Conservation (phyloP, 331 rosid species). For the Spiraea crenata region DNA sequence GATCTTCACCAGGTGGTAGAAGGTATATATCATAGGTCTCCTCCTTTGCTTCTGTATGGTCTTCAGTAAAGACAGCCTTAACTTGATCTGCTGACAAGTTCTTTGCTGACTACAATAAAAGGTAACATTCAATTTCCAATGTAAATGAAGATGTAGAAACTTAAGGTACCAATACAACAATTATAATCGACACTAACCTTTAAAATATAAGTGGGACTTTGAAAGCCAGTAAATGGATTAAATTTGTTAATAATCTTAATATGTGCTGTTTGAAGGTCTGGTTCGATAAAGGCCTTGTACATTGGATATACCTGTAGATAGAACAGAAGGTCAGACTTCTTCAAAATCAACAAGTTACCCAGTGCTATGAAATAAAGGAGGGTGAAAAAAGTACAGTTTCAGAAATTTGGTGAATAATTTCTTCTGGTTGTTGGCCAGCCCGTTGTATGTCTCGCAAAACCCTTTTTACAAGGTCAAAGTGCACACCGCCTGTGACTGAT, state of each 20-base stretch:
- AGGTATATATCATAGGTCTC: slow-evolving; percentile 65
- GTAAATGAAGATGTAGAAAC: slow-evolving; percentile 1
- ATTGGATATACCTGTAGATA: slow-evolving; percentile 59
- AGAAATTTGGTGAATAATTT: slow-evolving; percentile 66
- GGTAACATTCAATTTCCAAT: slow-evolving; percentile 14
- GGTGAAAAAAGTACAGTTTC: slow-evolving; percentile 47
- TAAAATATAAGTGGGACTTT: slow-evolving; percentile 57
- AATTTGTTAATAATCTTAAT: slow-evolving; percentile 58
- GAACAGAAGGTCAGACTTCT: slow-evolving; percentile 27
- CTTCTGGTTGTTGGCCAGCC: slow-evolving; percentile 72
- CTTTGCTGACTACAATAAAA: slow-evolving; percentile 49
- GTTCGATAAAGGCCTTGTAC: slow-evolving; percentile 72
- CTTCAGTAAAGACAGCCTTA: slow-evolving; percentile 44
- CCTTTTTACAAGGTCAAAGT: slow-evolving; percentile 67
- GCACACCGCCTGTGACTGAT: slow-evolving; percentile 71
- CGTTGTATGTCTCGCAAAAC: slow-evolving; percentile 66
- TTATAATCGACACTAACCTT: slow-evolving; percentile 35
- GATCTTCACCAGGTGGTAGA: slow-evolving; percentile 73
- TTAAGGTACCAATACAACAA: not conserved
- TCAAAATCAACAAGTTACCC: slow-evolving; percentile 15
- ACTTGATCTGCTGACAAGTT: slow-evolving; percentile 47
- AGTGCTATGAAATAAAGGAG: slow-evolving; percentile 23
- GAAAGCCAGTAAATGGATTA: slow-evolving; percentile 68
- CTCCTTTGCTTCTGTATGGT: slow-evolving; percentile 44
- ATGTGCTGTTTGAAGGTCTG: slow-evolving; percentile 66